Conservation (phyloP, 352 stramenopile species). For the Phytophthora pseudosyringae region DNA sequence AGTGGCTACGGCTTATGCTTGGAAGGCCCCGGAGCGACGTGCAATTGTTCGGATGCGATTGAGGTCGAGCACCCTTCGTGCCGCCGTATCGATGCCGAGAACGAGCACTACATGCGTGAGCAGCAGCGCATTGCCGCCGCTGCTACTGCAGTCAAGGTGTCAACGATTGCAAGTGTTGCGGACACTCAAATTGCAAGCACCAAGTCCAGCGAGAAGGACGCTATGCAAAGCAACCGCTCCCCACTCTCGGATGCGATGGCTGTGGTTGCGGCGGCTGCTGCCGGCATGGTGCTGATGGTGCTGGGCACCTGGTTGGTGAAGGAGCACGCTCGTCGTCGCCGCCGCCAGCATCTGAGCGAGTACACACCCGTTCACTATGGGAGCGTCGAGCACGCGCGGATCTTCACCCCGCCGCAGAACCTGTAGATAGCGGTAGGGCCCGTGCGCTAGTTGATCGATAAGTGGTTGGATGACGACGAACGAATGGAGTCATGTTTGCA, state of each 20-base stretch:
- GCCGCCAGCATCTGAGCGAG: conserved; percentile 37
- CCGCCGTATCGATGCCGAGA: conserved; percentile 70
- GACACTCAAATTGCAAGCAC: conserved; percentile 12
- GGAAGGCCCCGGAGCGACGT: conserved; percentile 62
- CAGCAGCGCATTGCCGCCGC: conserved; percentile 24
- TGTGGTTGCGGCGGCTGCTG: conserved; percentile 7
- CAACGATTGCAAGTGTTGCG: conserved; percentile 8
- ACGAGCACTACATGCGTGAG: conserved; percentile 34
- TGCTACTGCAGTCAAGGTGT: conserved; percentile 10
- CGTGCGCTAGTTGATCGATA: conserved; percentile 7
- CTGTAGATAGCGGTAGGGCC: conserved; percentile 19
- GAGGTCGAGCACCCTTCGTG: conserved; percentile 56
- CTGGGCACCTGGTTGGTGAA: conserved; percentile 36
- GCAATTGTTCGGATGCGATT: conserved; percentile 56
- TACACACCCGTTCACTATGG: conserved; percentile 54
- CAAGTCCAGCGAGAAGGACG: conserved; percentile 13
- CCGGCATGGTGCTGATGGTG: conserved; percentile 30
- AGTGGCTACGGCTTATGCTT: conserved; percentile 67
- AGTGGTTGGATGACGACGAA: conserved; percentile 26
- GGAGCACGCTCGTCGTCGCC: conserved; percentile 37
- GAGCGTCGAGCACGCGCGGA: conserved; percentile 47
- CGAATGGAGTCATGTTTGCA: conserved; percentile 21
- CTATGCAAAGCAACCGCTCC: conserved; percentile 1
- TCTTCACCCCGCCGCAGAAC: conserved; percentile 21
- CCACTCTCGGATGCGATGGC: conserved; percentile 21